phyloP scores from a whole-genome alignment of 306 rosid genomes.

The Fragaria iinumae region DNA sequence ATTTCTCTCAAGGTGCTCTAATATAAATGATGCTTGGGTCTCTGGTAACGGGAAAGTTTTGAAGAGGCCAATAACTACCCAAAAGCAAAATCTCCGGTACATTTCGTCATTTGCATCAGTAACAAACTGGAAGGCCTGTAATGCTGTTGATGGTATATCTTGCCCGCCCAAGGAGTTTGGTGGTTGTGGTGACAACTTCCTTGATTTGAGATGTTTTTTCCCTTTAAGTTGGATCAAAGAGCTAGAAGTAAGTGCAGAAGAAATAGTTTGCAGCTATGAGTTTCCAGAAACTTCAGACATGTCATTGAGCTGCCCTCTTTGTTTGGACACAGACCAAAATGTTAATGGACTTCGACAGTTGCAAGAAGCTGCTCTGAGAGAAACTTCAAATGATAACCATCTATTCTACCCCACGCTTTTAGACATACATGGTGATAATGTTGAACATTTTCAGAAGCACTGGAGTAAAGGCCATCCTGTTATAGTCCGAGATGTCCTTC shows the following conservation, averaged over 20 bases:
- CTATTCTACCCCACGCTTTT: conserved; percentile 62
- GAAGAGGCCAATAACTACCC: conserved; percentile 40
- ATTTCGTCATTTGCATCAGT: conserved; percentile 37
- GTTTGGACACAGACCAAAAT: conserved; percentile 53
- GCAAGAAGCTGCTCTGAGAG: conserved; percentile 68
- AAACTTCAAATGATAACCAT: conserved; percentile 70
- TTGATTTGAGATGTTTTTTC: conserved; percentile 72
- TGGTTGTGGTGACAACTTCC: conserved; percentile 70
- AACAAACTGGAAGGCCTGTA: conserved; percentile 41
- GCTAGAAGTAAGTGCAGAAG: conserved; percentile 87
- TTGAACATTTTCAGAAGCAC: conserved; percentile 95
- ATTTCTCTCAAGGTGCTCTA: conserved; percentile 31
- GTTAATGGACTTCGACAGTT: conserved; percentile 42
- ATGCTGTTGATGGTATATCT: conserved; percentile 39
- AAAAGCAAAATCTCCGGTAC: conserved; percentile 25
- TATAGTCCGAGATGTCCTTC: conserved; percentile 65
- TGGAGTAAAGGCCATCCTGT: conserved; percentile 97
- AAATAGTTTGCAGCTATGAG: conserved; percentile 97
- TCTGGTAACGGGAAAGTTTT: conserved; percentile 35
- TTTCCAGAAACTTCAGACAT: conserved; percentile 80
- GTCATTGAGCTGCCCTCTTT: conserved; percentile 64
- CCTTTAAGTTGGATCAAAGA: conserved; percentile 76
- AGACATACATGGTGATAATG: conserved; percentile 52
- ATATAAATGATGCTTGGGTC: conserved; percentile 34
- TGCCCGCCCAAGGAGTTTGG: conserved; percentile 66